These are phyloP conservation scores for Galerina sulciceps DNA, from an alignment of 768 basidiomycete genomes.

Conservation along the genomic window DNA sequence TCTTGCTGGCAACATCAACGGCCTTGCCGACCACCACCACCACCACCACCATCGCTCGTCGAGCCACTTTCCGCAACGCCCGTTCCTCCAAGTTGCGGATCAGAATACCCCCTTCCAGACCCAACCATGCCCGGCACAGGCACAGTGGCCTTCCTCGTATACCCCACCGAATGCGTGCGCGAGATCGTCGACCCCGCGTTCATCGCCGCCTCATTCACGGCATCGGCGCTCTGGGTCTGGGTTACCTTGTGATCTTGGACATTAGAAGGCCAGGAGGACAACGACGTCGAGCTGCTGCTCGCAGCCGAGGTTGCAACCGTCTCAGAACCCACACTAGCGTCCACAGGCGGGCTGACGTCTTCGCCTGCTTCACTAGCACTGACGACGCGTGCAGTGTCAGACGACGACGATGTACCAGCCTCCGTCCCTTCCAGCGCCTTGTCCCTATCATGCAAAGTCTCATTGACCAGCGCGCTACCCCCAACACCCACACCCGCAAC, in stretches of 20 bases:
- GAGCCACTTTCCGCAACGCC: not conserved
- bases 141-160: constrained; percentile 1
- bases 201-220: not conserved
- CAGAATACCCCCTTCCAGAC: not conserved
- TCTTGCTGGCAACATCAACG: too few species aligned
- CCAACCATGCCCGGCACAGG: not conserved
- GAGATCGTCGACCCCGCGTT: constrained; percentile 10
- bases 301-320: not conserved
- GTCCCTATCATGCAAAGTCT: constrained; percentile 35
- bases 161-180: constrained; percentile 23
- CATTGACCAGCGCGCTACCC: constrained; percentile 31
- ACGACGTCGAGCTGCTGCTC: not conserved
- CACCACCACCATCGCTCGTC: not conserved
- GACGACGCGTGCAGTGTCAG: not conserved
- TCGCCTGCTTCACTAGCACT: not conserved
- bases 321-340: not conserved
- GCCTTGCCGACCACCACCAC: not conserved
- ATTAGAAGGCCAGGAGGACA: not conserved
- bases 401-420: not conserved
- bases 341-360: too few species aligned
- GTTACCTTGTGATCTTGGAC: not conserved
- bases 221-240: not conserved
- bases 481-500: constrained; percentile 1
- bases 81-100: not conserved
- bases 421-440: not conserved